A percentile compares a stretch with the other conserved stretches of the same genome.
These are phyloP conservation scores for Circinella minor DNA, from an alignment of 371 early-diverging fungal genomes.

Conservation along the genomic window DNA sequence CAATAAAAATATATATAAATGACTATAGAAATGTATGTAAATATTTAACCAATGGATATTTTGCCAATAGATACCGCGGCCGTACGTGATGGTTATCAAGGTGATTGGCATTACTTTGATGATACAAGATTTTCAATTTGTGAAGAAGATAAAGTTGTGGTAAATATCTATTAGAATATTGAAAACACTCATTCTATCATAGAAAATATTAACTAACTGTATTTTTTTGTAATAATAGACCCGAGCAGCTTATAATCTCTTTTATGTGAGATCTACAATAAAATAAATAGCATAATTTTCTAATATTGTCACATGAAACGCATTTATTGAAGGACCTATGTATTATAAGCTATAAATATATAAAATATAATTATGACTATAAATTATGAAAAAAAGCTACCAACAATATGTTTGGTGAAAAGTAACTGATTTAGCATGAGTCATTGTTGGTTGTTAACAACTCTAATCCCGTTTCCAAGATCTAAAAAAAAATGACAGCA, in stretches of 20 bases:
- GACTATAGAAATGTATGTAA: too few relatives aligned
- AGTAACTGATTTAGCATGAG: background rate
- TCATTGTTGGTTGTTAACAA: background rate
- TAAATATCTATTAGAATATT: constrained; percentile 25
- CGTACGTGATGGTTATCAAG: constrained; percentile 77
- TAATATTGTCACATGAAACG: too few relatives aligned
- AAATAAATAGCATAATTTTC: constrained; percentile 16
- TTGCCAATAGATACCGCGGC: constrained; percentile 76
- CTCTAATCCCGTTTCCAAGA: too few relatives aligned
- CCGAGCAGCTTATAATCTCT: constrained; percentile 34
- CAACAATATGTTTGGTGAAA: background rate
- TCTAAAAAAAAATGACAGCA: too few relatives aligned
- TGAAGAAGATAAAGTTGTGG: constrained; percentile 67
- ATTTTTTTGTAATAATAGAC: constrained; percentile 11
- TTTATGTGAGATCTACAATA: constrained; percentile 31
- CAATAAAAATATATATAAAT: background rate
- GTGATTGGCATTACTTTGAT: constrained; percentile 93
- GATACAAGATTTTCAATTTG: constrained; percentile 83
- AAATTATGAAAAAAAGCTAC: background rate
- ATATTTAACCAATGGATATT: background rate
- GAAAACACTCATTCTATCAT: background rate
- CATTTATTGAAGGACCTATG: background rate
- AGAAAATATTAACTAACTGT: too few relatives aligned
- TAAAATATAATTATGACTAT: too few relatives aligned
- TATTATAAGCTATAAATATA: too few relatives aligned